Conservation (phyloP, 2,329 filamentous ascomycete genomes). For the Fusarium duplospermum region DNA sequence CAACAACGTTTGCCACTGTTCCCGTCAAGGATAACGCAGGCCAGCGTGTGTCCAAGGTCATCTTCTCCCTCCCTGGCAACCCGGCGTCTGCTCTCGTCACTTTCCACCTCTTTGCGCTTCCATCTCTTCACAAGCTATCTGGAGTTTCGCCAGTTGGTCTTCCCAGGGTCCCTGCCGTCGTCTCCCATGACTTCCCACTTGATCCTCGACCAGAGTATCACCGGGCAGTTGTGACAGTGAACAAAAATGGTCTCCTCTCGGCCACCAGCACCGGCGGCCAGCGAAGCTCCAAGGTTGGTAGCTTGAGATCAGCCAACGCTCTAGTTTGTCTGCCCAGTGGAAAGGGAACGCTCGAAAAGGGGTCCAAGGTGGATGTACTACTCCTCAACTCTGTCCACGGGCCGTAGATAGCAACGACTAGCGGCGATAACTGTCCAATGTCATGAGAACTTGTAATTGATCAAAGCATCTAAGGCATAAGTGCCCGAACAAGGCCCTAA, state of each 20-base stretch:
- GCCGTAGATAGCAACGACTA: constrained; percentile 8
- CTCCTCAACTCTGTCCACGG: constrained; percentile 72
- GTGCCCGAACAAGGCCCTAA: constrained; percentile 27
- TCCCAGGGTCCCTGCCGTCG: constrained; percentile 75
- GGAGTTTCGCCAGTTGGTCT: constrained; percentile 77
- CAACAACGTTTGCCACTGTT: constrained; percentile 94
- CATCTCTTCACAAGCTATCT: constrained; percentile 80
- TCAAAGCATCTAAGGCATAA: constrained; percentile 33
- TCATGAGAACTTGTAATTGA: constrained; percentile 33
- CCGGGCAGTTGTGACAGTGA: constrained; percentile 78
- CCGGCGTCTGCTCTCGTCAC: constrained; percentile 94
- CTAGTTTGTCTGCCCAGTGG: constrained; percentile 79
- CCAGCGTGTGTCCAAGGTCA: constrained; percentile 71
- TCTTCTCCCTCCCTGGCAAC: constrained; percentile 95
- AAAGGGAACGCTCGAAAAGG: constrained; percentile 73
- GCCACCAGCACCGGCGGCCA: constrained; percentile 90
- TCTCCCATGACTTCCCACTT: constrained; percentile 78
- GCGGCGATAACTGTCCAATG: not conserved
- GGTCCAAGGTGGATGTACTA: constrained; percentile 79
- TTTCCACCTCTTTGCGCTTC: constrained; percentile 93
- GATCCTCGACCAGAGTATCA: constrained; percentile 93
- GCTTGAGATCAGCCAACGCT: constrained; percentile 88
- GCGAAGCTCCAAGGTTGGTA: constrained; percentile 89
- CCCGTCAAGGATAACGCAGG: constrained; percentile 71
- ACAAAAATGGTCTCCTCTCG: constrained; percentile 73